Evolutionary conservation across 2,329 filamentous ascomycete species (phyloP).

Genomic region (Diplodia sapinea): DNA sequence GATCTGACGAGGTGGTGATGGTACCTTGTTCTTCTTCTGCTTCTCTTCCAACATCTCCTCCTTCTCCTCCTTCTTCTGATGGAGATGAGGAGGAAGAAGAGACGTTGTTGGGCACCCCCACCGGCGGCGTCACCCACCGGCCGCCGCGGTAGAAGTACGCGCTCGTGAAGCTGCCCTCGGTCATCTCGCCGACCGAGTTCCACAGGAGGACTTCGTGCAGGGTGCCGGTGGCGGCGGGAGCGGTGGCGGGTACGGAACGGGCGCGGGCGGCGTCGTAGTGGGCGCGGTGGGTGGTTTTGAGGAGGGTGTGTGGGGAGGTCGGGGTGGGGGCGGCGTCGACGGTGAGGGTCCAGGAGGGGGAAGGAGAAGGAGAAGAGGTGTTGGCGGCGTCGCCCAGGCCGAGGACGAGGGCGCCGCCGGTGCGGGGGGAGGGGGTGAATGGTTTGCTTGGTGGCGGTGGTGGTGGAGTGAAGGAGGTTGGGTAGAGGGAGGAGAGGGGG

Average conservation of each 20-base stretch:
- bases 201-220: slow-evolving; percentile 74
- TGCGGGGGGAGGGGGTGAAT: slow-evolving; percentile 44
- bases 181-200: slow-evolving; percentile 69
- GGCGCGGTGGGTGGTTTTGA: slow-evolving; percentile 80
- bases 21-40: slow-evolving; percentile 1
- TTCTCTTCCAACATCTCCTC: background rate
- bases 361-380: slow-evolving; percentile 32
- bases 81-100: background rate
- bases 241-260: slow-evolving; percentile 60
- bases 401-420: slow-evolving; percentile 45
- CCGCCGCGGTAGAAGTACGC: slow-evolving; percentile 78
- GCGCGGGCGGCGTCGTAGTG: slow-evolving; percentile 74
- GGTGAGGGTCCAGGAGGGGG: slow-evolving; percentile 54
- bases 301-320: slow-evolving; percentile 72
- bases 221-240: slow-evolving; percentile 41
- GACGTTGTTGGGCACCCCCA: slow-evolving; percentile 36
- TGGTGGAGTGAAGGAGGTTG: slow-evolving; percentile 58
- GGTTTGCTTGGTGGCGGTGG: slow-evolving; percentile 34
- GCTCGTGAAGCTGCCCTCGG: slow-evolving; percentile 85
- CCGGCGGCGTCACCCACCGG: slow-evolving; percentile 79
- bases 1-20: background rate
- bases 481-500: slow-evolving; percentile 63
- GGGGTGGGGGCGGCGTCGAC: slow-evolving; percentile 60
- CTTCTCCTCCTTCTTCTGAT: background rate
- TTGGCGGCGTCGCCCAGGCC: slow-evolving; percentile 40